These are phyloP conservation scores for Tulasnella calospora DNA, from an alignment of 768 basidiomycete species.

Conservation along the genomic window DNA sequence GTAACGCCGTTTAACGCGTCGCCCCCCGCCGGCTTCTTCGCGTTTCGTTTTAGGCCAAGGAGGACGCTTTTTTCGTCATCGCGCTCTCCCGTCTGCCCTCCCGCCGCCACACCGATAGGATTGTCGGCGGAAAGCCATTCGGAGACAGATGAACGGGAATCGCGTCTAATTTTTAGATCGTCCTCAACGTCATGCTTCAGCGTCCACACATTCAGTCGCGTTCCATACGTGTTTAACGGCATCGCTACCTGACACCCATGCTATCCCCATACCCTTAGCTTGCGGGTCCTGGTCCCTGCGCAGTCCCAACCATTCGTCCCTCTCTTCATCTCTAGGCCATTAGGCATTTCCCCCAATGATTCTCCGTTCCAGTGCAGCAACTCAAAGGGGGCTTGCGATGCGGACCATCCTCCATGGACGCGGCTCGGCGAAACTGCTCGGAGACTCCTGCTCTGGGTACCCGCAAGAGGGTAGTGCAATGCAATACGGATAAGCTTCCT, in stretches of 20 bases:
- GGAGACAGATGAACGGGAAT: background rate
- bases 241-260: background rate
- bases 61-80: background rate
- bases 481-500: slow-evolving; percentile 10
- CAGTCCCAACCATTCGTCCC: background rate
- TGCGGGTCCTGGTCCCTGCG: slow-evolving; percentile 7
- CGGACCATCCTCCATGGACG: background rate
- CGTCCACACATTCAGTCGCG: background rate
- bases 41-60: background rate
- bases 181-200: background rate
- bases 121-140: background rate
- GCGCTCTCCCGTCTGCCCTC: background rate
- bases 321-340: background rate
- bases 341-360: background rate
- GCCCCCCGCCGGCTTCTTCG: background rate
- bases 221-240: background rate
- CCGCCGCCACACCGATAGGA: background rate
- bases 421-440: slow-evolving; percentile 8
- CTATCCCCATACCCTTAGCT: background rate
- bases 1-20: slow-evolving; percentile 8
- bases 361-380: background rate
- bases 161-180: background rate
- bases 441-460: slow-evolving; percentile 7
- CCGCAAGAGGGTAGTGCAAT: background rate
- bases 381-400: background rate